Evolutionary conservation across 495 filamentous ascomycete species (phyloP).

Genomic region (Gamarada debralockiae): DNA sequence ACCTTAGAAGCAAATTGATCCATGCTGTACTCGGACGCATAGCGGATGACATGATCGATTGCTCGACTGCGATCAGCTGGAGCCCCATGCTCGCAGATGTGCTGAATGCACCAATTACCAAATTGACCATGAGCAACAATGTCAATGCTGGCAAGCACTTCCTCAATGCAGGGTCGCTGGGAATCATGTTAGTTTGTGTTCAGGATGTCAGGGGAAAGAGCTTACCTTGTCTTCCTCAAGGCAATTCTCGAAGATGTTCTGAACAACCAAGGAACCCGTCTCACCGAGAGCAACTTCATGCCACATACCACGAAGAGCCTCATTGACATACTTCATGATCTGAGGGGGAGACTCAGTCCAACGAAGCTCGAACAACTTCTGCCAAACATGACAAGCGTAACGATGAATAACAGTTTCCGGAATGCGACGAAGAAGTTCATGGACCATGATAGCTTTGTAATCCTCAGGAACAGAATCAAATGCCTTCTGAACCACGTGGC

Average conservation of each 20-base stretch:
- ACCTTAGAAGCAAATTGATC: conserved; percentile 99
- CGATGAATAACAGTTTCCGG: conserved; percentile 98
- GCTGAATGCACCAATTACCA: conserved; percentile 99
- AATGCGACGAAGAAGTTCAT: conserved; percentile 90
- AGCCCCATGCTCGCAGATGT: conserved; percentile 95
- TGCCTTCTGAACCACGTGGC: conserved; percentile 97
- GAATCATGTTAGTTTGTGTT: conserved; percentile 30
- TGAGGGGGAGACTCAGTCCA: conserved; percentile 94
- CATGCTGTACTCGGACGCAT: conserved; percentile 95
- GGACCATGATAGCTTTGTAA: conserved; percentile 97
- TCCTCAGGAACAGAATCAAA: conserved; percentile 97
- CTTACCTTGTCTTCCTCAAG: conserved; percentile 96
- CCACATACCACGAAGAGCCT: conserved; percentile 95
- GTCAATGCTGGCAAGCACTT: conserved; percentile 90
- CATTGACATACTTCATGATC: conserved; percentile 98
- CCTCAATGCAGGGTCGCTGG: conserved; percentile 92
- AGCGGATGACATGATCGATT: conserved; percentile 89
- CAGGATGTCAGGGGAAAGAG: conserved; percentile 9
- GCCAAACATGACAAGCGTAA: conserved; percentile 98
- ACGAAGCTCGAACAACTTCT: conserved; percentile 97
- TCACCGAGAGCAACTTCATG: conserved; percentile 96
- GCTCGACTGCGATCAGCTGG: conserved; percentile 88
- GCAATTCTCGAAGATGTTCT: conserved; percentile 99
- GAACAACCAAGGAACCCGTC: conserved; percentile 94
- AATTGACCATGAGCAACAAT: conserved; percentile 98